phyloP scores from a whole-genome alignment of 2,329 filamentous ascomycete species.

The Clonostachys chloroleuca region DNA sequence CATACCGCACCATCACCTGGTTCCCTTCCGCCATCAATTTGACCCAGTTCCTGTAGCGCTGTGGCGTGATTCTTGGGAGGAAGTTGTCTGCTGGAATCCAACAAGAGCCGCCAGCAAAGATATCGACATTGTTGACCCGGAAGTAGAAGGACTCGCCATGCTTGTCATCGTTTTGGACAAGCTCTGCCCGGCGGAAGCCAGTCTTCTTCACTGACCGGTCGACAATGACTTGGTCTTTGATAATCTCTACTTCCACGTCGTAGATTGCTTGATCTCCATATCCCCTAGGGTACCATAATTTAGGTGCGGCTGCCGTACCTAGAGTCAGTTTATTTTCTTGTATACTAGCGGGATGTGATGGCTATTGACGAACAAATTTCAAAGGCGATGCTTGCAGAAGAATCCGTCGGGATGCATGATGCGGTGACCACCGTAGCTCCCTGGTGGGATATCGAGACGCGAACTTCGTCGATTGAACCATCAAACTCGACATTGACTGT shows the following conservation, averaged over 20 bases:
- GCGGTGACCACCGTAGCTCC: conserved; percentile 44
- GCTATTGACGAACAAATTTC: too few species aligned
- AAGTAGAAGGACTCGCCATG: conserved; percentile 73
- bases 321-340: conserved; percentile 56
- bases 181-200: conserved; percentile 57
- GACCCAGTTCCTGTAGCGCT: conserved; percentile 66
- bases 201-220: conserved; percentile 53
- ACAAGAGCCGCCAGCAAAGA: conserved; percentile 72
- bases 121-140: conserved; percentile 64
- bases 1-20: conserved; percentile 67
- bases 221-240: conserved; percentile 32
- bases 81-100: conserved; percentile 80
- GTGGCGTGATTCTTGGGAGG: conserved; percentile 58
- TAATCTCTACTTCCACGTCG: conserved; percentile 42
- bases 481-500: conserved; percentile 41
- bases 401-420: too few species aligned
- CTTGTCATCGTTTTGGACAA: conserved; percentile 49
- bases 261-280: conserved; percentile 54
- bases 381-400: too few species aligned
- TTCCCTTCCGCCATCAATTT: conserved; percentile 66
- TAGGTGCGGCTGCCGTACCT: conserved; percentile 50
- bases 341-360: too few species aligned
- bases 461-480: conserved; percentile 24
- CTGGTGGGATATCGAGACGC: conserved; percentile 40
- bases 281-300: too few species aligned